Evolutionary conservation across 2,329 filamentous ascomycete species (phyloP).

Genomic region (Aspergillus calidoustus): DNA sequence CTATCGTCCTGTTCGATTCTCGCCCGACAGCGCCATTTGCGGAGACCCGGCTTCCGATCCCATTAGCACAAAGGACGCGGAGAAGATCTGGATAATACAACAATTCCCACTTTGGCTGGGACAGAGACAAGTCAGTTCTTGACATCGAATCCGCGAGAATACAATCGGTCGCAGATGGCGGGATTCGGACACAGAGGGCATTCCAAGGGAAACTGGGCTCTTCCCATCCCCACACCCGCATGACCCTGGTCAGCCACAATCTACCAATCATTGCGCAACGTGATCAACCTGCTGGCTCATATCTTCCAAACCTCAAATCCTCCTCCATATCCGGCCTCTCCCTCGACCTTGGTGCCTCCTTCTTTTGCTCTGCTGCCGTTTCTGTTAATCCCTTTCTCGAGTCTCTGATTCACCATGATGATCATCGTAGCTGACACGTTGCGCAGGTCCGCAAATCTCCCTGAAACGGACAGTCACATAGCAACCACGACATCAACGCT

Average conservation of each 20-base stretch:
- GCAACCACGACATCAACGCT: not conserved
- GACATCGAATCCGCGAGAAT: not conserved
- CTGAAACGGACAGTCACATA: not conserved
- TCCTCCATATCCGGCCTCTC: not conserved
- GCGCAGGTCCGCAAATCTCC: not conserved
- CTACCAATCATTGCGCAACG: slow-evolving; percentile 28
- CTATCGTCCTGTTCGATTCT: not conserved
- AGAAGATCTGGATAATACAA: slow-evolving; percentile 1
- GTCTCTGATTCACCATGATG: not conserved
- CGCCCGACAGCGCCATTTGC: not conserved
- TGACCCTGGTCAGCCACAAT: slow-evolving; percentile 17
- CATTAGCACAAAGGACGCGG: not conserved
- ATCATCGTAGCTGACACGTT: slow-evolving; percentile 8
- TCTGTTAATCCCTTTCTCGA: not conserved
- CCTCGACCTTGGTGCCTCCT: not conserved
- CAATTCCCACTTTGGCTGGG: not conserved
- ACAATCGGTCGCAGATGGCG: slow-evolving; percentile 5
- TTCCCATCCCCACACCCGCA: slow-evolving; percentile 20
- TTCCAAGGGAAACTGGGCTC: slow-evolving; percentile 3
- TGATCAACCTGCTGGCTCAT: slow-evolving; percentile 24
- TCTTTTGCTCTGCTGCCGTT: not conserved
- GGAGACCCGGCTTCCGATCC: not conserved
- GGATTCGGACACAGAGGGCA: not conserved
- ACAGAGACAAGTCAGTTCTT: not conserved
- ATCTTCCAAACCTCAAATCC: slow-evolving; percentile 14